Evolutionary conservation across 192 early-diverging fungal species (phyloP).

Genomic region (Physocladia obscura): DNA sequence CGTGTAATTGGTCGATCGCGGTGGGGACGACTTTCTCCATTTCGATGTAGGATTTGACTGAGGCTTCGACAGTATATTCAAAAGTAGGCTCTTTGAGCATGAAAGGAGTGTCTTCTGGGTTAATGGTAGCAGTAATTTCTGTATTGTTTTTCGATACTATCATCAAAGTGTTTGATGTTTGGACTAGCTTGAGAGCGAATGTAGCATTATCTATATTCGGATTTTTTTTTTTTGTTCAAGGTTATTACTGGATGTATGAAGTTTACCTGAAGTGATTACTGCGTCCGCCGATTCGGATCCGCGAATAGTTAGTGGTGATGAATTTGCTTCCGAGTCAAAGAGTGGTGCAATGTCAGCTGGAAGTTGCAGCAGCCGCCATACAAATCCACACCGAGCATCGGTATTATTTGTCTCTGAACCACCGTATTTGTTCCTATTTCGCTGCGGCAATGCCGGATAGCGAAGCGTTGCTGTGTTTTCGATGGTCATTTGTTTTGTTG

Average conservation of each 20-base stretch:
- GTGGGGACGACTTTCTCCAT: neutral
- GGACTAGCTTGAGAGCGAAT: conserved; percentile 34
- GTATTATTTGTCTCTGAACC: too few species aligned
- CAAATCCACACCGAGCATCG: too few species aligned
- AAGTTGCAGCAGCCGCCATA: neutral
- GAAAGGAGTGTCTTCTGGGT: neutral
- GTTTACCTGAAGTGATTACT: conserved; percentile 31
- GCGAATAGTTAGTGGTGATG: conserved; percentile 21
- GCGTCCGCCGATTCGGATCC: conserved; percentile 31
- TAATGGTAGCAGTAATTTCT: neutral
- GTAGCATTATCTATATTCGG: conserved; percentile 6
- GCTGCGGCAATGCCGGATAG: too few species aligned
- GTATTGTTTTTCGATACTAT: conserved; percentile 5
- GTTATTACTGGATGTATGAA: neutral
- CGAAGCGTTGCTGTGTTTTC: too few species aligned
- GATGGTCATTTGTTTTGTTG: too few species aligned
- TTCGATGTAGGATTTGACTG: neutral
- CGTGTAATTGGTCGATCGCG: neutral
- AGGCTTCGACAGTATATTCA: conserved; percentile 15
- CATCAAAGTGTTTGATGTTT: conserved; percentile 45
- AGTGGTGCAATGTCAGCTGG: neutral
- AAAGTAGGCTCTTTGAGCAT: too few species aligned
- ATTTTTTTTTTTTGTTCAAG: neutral
- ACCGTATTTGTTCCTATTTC: too few species aligned
- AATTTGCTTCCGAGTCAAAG: neutral